phyloP scores from a whole-genome alignment of 106 monocot genomes.

The Alisma plantagoaquatica region DNA sequence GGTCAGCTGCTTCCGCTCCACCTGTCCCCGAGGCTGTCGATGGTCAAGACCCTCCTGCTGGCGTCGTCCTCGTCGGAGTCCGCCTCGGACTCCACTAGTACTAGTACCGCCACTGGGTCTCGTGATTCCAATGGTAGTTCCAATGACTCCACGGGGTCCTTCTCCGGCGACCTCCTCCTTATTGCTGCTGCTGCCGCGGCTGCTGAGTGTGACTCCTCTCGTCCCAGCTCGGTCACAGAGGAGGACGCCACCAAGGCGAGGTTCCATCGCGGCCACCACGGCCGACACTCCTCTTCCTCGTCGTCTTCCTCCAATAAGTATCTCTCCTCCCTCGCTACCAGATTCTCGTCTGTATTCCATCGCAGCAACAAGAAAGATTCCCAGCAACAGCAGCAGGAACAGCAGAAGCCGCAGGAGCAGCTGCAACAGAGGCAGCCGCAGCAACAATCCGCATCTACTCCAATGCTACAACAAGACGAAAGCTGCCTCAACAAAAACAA shows the following conservation, averaged over 20 bases:
- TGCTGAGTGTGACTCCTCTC: constrained; percentile 48
- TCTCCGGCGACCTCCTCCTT: constrained; percentile 18
- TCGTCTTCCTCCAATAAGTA: constrained; percentile 32
- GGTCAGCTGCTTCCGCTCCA: constrained; percentile 90
- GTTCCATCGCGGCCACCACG: too few species aligned
- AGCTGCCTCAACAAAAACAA: too few species aligned
- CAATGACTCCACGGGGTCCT: constrained; percentile 32
- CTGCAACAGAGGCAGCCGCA: too few species aligned
- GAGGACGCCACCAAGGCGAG: constrained; percentile 26
- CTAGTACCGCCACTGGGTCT: constrained; percentile 42
- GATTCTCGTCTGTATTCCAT: constrained; percentile 79
- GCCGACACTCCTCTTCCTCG: not conserved
- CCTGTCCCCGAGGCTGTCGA: constrained; percentile 68
- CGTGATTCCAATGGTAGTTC: constrained; percentile 45
- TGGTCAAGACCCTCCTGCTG: constrained; percentile 62
- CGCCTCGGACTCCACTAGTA: constrained; percentile 30
- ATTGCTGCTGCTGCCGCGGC: constrained; percentile 4
- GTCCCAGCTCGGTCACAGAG: constrained; percentile 53
- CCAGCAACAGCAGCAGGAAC: not conserved
- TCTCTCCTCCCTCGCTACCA: constrained; percentile 61
- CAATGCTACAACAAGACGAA: too few species aligned
- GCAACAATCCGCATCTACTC: too few species aligned
- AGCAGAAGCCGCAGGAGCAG: too few species aligned
- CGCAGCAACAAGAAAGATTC: constrained; percentile 38
- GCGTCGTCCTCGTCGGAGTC: constrained; percentile 47